Evolutionary conservation across 164 flowering plant species (phyloP).

Genomic region (Chimonanthus praecox): DNA sequence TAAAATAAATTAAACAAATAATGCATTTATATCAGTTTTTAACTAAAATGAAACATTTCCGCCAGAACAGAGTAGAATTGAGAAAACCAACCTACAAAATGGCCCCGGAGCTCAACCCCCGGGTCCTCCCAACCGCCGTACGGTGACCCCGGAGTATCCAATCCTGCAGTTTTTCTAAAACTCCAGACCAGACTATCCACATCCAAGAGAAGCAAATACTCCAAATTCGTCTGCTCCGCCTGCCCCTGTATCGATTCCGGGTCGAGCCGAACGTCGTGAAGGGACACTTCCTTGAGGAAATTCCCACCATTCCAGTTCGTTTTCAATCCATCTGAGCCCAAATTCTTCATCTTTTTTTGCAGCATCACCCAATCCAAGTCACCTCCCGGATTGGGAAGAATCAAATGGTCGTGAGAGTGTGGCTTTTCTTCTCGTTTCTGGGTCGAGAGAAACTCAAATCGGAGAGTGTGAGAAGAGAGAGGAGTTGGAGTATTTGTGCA

Average conservation of each 20-base stretch:
- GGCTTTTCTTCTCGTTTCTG: conserved; percentile 47
- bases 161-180: conserved; percentile 75
- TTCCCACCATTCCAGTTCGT: conserved; percentile 5
- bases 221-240: conserved; percentile 87
- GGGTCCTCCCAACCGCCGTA: conserved; percentile 93
- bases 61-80: too few relatives aligned
- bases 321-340: conserved; percentile 9
- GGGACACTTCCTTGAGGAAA: conserved; percentile 62
- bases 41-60: too few relatives aligned
- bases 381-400: conserved; percentile 24
- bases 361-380: conserved; percentile 45
- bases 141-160: conserved; percentile 52
- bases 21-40: too few relatives aligned
- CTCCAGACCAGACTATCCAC: conserved; percentile 85
- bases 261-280: conserved; percentile 74
- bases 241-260: conserved; percentile 39
- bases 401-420: conserved; percentile 48
- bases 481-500: conserved; percentile 63
- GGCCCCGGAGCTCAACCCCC: conserved; percentile 72
- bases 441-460: conserved; percentile 47
- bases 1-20: too few relatives aligned
- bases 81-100: conserved; percentile 63
- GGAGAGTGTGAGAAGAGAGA: conserved; percentile 54
- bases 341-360: conserved; percentile 51
- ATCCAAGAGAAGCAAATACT: conserved; percentile 79